Conservation (phyloP, 2,329 filamentous ascomycete genomes). For the Hymenotorrendiella dingleyae region DNA sequence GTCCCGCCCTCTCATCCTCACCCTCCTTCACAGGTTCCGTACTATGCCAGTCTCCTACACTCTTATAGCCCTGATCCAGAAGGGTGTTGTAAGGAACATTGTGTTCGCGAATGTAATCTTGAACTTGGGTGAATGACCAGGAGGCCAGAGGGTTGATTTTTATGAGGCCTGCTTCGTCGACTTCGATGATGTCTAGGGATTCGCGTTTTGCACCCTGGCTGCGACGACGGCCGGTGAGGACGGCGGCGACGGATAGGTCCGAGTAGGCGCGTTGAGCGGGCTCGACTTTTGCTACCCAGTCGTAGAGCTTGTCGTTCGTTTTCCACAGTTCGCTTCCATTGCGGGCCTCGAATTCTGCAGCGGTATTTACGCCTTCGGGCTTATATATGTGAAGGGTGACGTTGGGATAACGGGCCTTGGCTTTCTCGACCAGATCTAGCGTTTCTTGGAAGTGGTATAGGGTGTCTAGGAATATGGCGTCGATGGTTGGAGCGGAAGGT, state of each 20-base stretch:
- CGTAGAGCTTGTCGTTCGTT: slow-evolving; percentile 80
- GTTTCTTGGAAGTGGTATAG: slow-evolving; percentile 79
- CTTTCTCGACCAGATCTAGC: slow-evolving; percentile 64
- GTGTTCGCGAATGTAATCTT: slow-evolving; percentile 79
- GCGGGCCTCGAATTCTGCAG: slow-evolving; percentile 71
- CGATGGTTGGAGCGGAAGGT: slow-evolving; percentile 52
- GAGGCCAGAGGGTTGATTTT: slow-evolving; percentile 97
- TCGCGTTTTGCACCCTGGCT: slow-evolving; percentile 92
- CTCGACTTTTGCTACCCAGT: slow-evolving; percentile 97
- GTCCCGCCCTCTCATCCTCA: slow-evolving; percentile 91
- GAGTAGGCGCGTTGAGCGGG: slow-evolving; percentile 87
- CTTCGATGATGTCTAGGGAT: slow-evolving; percentile 82
- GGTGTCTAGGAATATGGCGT: slow-evolving; percentile 77
- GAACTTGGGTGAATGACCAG: slow-evolving; percentile 88
- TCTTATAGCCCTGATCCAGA: slow-evolving; percentile 94
- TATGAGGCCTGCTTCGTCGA: slow-evolving; percentile 81
- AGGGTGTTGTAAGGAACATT: slow-evolving; percentile 90
- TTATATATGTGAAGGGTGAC: slow-evolving; percentile 84
- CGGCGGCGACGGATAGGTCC: slow-evolving; percentile 80
- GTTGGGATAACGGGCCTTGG: slow-evolving; percentile 70
- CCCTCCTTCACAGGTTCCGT: slow-evolving; percentile 83
- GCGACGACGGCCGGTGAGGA: slow-evolving; percentile 84
- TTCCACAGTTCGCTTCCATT: slow-evolving; percentile 85
- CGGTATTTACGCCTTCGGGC: slow-evolving; percentile 68
- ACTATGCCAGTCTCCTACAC: slow-evolving; percentile 96